Percentiles rank a stretch among this genome's conserved stretches.
Evolutionary conservation across 2,329 filamentous ascomycete species (phyloP).

Genomic region (Alternaria rosae): DNA sequence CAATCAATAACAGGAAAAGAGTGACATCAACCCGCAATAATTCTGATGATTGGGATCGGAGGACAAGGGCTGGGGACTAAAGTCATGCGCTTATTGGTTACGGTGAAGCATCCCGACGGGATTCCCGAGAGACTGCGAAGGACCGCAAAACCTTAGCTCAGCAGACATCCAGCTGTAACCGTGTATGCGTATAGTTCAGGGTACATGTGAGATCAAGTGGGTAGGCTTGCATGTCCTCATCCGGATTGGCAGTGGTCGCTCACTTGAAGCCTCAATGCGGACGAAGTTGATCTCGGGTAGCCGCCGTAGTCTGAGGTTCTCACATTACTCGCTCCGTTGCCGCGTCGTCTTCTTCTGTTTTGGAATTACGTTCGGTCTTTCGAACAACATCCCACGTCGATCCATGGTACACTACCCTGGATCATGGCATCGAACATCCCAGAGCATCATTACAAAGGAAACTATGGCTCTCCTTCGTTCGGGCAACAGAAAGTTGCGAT

Average conservation of each 20-base stretch:
- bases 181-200: slow-evolving; percentile 6
- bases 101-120: slow-evolving; percentile 7
- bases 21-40: slow-evolving; percentile 6
- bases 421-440: slow-evolving; percentile 21
- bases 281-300: slow-evolving; percentile 6
- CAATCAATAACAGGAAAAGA: neutral
- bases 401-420: slow-evolving; percentile 2
- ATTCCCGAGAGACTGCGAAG: slow-evolving; percentile 3
- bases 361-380: slow-evolving; percentile 10
- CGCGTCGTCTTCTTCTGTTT: slow-evolving; percentile 5
- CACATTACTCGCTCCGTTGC: slow-evolving; percentile 1
- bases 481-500: slow-evolving; percentile 40
- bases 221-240: slow-evolving; percentile 9
- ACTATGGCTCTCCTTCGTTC: slow-evolving; percentile 14
- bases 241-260: slow-evolving; percentile 11
- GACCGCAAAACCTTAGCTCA: slow-evolving; percentile 9
- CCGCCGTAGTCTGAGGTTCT: slow-evolving; percentile 1
- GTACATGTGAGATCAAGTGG: neutral
- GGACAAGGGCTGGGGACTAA: neutral
- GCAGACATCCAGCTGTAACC: neutral
- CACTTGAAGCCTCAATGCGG: slow-evolving; percentile 19
- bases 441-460: slow-evolving; percentile 8
- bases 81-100: slow-evolving; percentile 2
- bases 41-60: slow-evolving; percentile 3
- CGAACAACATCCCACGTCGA: slow-evolving; percentile 8